phyloP scores from a whole-genome alignment of 805 yeast species.

The Sungouiozyma ichnusensis region DNA sequence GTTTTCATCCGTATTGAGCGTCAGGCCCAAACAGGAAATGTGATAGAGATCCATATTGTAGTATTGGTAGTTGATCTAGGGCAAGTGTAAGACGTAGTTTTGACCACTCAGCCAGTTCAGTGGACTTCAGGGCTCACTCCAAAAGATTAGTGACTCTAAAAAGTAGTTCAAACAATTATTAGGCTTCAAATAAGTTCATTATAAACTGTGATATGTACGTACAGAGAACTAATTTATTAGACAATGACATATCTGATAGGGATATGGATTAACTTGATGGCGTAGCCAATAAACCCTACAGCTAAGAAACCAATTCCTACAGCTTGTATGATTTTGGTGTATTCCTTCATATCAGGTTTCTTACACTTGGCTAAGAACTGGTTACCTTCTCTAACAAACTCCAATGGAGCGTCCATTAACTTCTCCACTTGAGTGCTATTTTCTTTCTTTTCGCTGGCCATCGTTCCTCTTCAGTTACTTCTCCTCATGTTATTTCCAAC shows the following conservation, averaged over 20 bases:
- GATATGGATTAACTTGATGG: slow-evolving; percentile 85
- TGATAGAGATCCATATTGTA: too few relatives aligned
- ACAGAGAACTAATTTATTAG: slow-evolving; percentile 26
- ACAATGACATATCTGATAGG: slow-evolving; percentile 95
- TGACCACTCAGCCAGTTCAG: too few relatives aligned
- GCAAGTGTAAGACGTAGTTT: too few relatives aligned
- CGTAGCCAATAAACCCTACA: slow-evolving; percentile 97
- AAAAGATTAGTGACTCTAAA: too few relatives aligned
- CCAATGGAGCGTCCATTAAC: slow-evolving; percentile 76
- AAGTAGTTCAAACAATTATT: background rate
- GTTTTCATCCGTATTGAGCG: too few relatives aligned
- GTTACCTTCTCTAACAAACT: slow-evolving; percentile 83
- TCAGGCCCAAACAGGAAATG: too few relatives aligned
- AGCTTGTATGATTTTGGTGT: slow-evolving; percentile 79
- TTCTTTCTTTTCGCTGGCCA: slow-evolving; percentile 21
- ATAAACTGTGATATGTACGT: background rate
- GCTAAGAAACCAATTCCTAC: slow-evolving; percentile 94
- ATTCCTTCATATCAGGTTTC: slow-evolving; percentile 86
- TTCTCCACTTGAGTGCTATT: slow-evolving; percentile 42
- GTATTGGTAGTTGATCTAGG: too few relatives aligned
- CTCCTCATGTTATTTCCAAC: too few relatives aligned
- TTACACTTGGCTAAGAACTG: slow-evolving; percentile 85
- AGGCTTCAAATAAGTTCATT: background rate
- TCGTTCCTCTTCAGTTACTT: slow-evolving; percentile 3
- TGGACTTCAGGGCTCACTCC: too few relatives aligned